phyloP scores from a whole-genome alignment of 2,329 filamentous ascomycete genomes.

The Colletotrichum sp. region DNA sequence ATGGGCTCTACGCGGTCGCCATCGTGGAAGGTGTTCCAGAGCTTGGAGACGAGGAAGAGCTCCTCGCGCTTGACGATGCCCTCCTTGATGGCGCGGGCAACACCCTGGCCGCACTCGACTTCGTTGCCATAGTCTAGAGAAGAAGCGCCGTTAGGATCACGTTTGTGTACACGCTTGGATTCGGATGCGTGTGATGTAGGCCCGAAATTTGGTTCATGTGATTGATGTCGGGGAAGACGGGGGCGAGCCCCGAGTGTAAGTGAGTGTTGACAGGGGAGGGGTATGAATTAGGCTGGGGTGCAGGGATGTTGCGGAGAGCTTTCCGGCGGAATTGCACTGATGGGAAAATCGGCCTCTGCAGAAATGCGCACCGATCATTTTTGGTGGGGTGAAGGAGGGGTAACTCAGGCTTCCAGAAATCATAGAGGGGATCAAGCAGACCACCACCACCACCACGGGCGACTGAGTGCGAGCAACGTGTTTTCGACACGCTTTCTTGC shows the following conservation, averaged over 20 bases:
- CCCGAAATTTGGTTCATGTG: background rate
- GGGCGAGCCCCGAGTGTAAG: conserved; percentile 1
- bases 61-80: conserved; percentile 84
- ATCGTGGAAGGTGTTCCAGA: conserved; percentile 93
- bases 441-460: background rate
- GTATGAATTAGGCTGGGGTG: background rate
- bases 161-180: background rate
- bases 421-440: background rate
- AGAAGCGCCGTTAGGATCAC: background rate
- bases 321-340: conserved; percentile 5
- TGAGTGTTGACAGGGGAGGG: background rate
- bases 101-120: conserved; percentile 76
- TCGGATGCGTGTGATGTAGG: background rate
- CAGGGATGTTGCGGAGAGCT: conserved; percentile 15
- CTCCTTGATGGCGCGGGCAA: conserved; percentile 80
- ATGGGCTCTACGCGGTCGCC: conserved; percentile 78
- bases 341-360: background rate
- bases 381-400: conserved; percentile 23
- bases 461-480: background rate
- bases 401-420: conserved; percentile 1
- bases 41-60: conserved; percentile 91
- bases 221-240: background rate
- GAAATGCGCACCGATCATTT: conserved; percentile 5
- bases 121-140: conserved; percentile 81
- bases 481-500: background rate